Conservation (phyloP, 352 stramenopile genomes). For the Phytophthora syringae region DNA sequence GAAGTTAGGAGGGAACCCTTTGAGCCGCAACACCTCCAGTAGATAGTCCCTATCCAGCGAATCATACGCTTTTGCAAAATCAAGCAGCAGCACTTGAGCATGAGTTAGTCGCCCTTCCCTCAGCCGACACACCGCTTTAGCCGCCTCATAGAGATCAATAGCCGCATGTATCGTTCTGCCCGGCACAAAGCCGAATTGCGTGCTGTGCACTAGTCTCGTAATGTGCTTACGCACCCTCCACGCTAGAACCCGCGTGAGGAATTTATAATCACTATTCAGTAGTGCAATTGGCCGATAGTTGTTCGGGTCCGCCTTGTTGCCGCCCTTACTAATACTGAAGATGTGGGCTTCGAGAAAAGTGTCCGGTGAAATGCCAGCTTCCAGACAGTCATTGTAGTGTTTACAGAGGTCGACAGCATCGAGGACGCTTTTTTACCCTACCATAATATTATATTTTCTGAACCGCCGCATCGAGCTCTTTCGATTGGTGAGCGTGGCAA, state of each 20-base stretch:
- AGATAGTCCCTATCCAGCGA: not conserved
- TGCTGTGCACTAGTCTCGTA: not conserved
- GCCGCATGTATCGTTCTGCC: constrained; percentile 1
- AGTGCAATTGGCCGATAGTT: constrained; percentile 6
- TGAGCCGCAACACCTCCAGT: not conserved
- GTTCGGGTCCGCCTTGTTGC: not conserved
- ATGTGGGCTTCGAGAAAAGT: constrained; percentile 1
- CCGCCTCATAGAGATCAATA: constrained; percentile 1
- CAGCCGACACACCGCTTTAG: not conserved
- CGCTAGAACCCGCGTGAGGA: not conserved
- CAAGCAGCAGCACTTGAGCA: constrained; percentile 1
- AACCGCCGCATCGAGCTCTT: too few species aligned
- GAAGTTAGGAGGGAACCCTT: not conserved
- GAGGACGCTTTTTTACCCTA: too few species aligned
- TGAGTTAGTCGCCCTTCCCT: not conserved
- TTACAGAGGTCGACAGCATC: too few species aligned
- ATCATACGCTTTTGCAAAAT: constrained; percentile 12
- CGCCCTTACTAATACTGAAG: constrained; percentile 7
- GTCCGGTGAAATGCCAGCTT: not conserved
- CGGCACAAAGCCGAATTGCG: not conserved
- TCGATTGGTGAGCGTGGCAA: too few species aligned
- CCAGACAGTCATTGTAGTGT: not conserved
- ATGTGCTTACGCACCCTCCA: not conserved
- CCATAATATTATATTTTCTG: too few species aligned
- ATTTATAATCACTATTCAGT: not conserved